These are phyloP conservation scores for Cryptococcus wingfieldii DNA, from an alignment of 1,284 basidiomycete species.

Conservation along the genomic window DNA sequence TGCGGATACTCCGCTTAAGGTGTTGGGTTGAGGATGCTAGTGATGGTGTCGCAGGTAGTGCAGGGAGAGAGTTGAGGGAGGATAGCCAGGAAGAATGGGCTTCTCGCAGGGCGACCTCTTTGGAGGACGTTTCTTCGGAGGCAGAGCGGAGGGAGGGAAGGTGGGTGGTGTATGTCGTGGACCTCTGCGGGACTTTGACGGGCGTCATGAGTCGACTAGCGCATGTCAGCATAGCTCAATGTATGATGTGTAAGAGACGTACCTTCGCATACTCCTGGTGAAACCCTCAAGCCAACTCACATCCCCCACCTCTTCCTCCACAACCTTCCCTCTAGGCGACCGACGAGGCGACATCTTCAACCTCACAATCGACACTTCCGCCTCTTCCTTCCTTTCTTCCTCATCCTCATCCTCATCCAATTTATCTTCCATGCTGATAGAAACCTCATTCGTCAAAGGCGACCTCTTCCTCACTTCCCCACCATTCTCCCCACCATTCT, in stretches of 20 bases:
- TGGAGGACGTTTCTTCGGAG: slow-evolving; percentile 8
- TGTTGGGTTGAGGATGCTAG: background rate
- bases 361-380: slow-evolving; percentile 25
- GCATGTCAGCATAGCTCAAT: background rate
- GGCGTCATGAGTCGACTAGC: no score
- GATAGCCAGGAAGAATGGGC: slow-evolving; percentile 24
- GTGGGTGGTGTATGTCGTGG: slow-evolving; percentile 21
- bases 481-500: no score
- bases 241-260: background rate
- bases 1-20: slow-evolving; percentile 9
- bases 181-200: slow-evolving; percentile 9
- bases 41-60: background rate
- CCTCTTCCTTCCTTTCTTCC: background rate
- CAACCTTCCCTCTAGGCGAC: background rate
- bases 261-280: background rate
- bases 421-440: background rate
- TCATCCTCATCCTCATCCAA: background rate
- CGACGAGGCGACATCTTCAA: slow-evolving; percentile 19
- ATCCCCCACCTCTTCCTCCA: slow-evolving; percentile 2
- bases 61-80: slow-evolving; percentile 11
- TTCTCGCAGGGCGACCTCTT: slow-evolving; percentile 12
- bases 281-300: slow-evolving; percentile 8
- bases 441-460: background rate
- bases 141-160: slow-evolving; percentile 14
- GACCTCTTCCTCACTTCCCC: background rate